phyloP scores from a whole-genome alignment of 495 filamentous ascomycete genomes.

The Jackrogersella minutella region DNA sequence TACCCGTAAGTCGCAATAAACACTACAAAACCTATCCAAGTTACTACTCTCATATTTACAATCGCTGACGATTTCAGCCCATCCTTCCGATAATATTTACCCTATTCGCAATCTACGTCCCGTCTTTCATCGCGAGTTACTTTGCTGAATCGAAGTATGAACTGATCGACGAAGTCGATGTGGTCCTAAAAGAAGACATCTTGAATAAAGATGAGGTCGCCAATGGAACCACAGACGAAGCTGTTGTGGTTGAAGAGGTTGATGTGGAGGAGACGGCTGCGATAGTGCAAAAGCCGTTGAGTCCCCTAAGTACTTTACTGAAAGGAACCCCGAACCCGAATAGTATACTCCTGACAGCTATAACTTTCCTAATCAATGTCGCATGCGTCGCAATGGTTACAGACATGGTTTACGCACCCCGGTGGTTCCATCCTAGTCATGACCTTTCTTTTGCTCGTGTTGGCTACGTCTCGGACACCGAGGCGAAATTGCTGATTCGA shows the following conservation, averaged over 20 bases:
- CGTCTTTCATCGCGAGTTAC: conserved; percentile 69
- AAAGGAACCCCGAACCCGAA: conserved; percentile 78
- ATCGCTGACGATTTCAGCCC: conserved; percentile 50
- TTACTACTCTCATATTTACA: background rate
- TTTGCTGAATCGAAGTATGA: conserved; percentile 65
- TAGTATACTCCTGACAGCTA: conserved; percentile 61
- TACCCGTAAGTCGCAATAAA: conserved; percentile 49
- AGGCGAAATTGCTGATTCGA: conserved; percentile 81
- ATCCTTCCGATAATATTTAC: conserved; percentile 73
- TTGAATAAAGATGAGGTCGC: conserved; percentile 43
- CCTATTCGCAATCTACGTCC: conserved; percentile 74
- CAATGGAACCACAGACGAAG: conserved; percentile 40
- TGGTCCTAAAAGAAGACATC: conserved; percentile 64
- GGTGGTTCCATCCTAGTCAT: conserved; percentile 69
- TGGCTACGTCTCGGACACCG: conserved; percentile 83
- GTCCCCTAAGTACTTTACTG: conserved; percentile 68
- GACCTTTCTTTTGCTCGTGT: conserved; percentile 84
- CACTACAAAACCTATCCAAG: background rate
- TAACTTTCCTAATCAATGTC: conserved; percentile 75
- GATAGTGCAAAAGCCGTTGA: conserved; percentile 51
- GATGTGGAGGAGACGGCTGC: conserved; percentile 61
- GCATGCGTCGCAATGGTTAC: conserved; percentile 68
- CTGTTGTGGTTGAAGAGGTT: conserved; percentile 55
- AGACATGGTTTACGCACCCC: conserved; percentile 77
- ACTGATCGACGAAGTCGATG: conserved; percentile 67